These are phyloP conservation scores for Cnidoscolus chayamansa DNA, from an alignment of 441 rosid species.

Conservation along the genomic window DNA sequence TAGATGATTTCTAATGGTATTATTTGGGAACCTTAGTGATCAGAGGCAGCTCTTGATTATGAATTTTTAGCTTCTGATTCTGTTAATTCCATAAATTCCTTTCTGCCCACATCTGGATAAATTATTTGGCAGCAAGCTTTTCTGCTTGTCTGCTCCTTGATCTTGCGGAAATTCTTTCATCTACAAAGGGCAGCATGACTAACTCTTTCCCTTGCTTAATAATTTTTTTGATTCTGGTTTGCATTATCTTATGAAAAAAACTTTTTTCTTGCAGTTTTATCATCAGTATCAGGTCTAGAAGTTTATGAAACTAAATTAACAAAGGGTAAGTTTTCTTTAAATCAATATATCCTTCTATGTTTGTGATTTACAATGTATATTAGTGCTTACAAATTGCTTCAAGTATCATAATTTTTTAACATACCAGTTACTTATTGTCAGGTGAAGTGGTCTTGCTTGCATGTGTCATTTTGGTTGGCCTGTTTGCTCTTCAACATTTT, in stretches of 20 bases:
- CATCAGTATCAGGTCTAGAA: conserved; percentile 71
- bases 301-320: conserved; percentile 46
- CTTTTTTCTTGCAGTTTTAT: conserved; percentile 64
- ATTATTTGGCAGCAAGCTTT: not conserved
- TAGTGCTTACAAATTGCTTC: conserved; percentile 3
- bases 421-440: conserved; percentile 25
- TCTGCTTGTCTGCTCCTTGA: not conserved
- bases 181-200: not conserved
- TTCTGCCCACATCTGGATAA: not conserved
- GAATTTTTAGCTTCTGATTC: conserved; percentile 8
- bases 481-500: conserved; percentile 87
- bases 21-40: not conserved
- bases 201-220: not conserved
- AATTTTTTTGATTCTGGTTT: not conserved
- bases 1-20: conserved; percentile 2
- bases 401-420: not conserved
- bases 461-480: conserved; percentile 80
- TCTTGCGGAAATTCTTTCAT: conserved; percentile 9
- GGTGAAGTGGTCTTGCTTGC: conserved; percentile 62
- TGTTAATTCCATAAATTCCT: not conserved
- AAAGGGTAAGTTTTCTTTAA: conserved; percentile 42
- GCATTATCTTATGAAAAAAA: not conserved
- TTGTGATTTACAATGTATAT: conserved; percentile 3
- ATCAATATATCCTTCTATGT: not conserved
- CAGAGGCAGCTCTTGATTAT: conserved; percentile 4